A percentile compares a stretch with the other conserved stretches of the same genome.
phyloP scores from a whole-genome alignment of 345 rosid genomes.

The Brassica rapa region DNA sequence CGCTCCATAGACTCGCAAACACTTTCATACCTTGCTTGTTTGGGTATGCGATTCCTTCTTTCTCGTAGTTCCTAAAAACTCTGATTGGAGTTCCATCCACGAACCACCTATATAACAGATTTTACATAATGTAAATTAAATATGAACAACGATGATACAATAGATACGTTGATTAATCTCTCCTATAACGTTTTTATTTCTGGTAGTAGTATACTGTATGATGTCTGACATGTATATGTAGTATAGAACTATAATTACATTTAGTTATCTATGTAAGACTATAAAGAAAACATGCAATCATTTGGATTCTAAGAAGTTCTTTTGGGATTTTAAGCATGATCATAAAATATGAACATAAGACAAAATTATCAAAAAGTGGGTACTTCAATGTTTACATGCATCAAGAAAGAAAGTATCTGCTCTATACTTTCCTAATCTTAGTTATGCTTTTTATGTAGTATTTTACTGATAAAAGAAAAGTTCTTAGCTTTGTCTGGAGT shows the following conservation, averaged over 20 bases:
- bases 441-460: neutral
- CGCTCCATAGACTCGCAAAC: conserved; percentile 72
- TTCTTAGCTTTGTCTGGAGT: neutral
- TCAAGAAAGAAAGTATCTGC: neutral
- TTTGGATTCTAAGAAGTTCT: neutral
- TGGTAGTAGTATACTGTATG: neutral
- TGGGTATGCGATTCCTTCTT: conserved; percentile 60
- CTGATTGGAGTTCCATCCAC: conserved; percentile 61
- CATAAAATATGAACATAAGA: neutral
- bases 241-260: conserved; percentile 2
- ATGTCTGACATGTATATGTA: neutral
- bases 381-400: neutral
- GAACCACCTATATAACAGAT: conserved; percentile 58
- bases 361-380: neutral
- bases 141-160: neutral
- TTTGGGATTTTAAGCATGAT: neutral
- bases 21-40: conserved; percentile 75
- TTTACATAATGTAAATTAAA: neutral
- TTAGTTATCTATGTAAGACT: neutral
- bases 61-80: conserved; percentile 59
- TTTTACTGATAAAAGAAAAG: neutral
- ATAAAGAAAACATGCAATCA: neutral
- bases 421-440: neutral
- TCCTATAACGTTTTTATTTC: neutral
- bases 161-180: neutral